A percentile compares a stretch with the other conserved stretches of the same genome.
phyloP scores from a whole-genome alignment of 2,329 filamentous ascomycete genomes.

The Aspergillus floridensis region DNA sequence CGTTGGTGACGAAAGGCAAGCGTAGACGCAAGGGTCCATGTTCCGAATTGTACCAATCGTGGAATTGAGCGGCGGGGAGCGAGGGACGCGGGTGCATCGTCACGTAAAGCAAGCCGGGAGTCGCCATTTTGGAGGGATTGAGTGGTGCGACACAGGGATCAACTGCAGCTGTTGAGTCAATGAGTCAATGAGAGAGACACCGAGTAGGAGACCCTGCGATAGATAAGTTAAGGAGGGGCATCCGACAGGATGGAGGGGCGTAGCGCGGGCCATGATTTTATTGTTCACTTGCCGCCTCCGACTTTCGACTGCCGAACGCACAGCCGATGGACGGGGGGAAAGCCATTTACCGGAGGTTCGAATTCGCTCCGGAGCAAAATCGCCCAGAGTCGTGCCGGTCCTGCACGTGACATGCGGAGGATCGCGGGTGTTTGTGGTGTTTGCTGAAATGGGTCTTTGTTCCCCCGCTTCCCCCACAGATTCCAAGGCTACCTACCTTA shows the following conservation, averaged over 20 bases:
- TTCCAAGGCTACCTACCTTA: too few species aligned
- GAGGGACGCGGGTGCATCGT: constrained; percentile 75
- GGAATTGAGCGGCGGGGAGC: constrained; percentile 68
- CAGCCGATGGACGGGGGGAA: constrained; percentile 10
- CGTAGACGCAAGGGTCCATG: constrained; percentile 79
- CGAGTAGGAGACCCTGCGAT: not conserved
- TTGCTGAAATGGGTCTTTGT: not conserved
- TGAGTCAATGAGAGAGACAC: not conserved
- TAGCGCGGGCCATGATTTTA: not conserved
- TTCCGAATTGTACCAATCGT: constrained; percentile 94
- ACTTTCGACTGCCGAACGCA: constrained; percentile 13
- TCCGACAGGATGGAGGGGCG: not conserved
- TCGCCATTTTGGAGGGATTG: constrained; percentile 30
- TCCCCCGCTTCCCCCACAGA: not conserved
- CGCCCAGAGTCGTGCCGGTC: not conserved
- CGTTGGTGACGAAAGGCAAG: constrained; percentile 70
- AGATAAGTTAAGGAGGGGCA: not conserved
- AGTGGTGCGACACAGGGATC: not conserved
- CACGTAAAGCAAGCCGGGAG: constrained; percentile 73
- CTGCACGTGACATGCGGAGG: not conserved
- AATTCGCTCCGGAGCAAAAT: not conserved
- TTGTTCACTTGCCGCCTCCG: not conserved
- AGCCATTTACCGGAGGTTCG: not conserved
- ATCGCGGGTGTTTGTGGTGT: not conserved
- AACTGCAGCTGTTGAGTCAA: not conserved